Base-by-base conservation (phyloP, 179 eudicot species). In the Beta lomatogona region DNA sequence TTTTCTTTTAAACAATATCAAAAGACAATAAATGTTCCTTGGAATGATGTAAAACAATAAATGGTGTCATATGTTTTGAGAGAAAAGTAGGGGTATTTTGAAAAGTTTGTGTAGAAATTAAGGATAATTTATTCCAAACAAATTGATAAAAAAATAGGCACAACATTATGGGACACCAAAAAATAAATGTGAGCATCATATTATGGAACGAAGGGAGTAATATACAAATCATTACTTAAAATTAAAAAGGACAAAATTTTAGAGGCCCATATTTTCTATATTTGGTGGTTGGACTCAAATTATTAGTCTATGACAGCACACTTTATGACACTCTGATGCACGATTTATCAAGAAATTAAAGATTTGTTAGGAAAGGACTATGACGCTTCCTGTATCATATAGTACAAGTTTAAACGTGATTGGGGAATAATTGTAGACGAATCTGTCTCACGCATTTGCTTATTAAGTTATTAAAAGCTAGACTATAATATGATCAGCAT, bases 301-400 rank as follows among this genome's bases (percentile, higher is more conserved):
- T 22, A 54, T 73, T 21, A 13, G 48, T 22, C 25, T 52, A 52
- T 53, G 61, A 41, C 61, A 73, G 61, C 55, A 71, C 75, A 46
- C 1, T 19, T 70, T 45, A 53, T 72, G 76, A 72, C 57, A n/a
- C 41, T 72, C 12, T 48, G 4, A 72, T 72, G 46, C 41, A 54
- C 77, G 45, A 73, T 71, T 50, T 46, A 19, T 41, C 65, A 57
- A 36, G 14, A 57, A 36, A 36, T 36, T 36, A 36, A 21, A 50
- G 61, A 80, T 71, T 55, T 25, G 18, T 48, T 63, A 59, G 77
- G 69, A 73, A 73, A 59, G 71, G 65, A 31, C 53, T 52, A 66
- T 6, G 75, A 74, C 52, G 13, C 74, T 66, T 81, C 74, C 25
- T 52, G 44, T 6, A 18, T 79, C 63, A 25, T 9, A 18, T 21